A percentile compares a stretch with the other conserved stretches of the same genome.
These are phyloP conservation scores for bread wheat (Triticum aestivum) DNA, from an alignment of 176 grass and related monocot genomes.

Conservation along the genomic window IWGSC_CS_RefSeq_v2.1 NC_057814.1:426747337-426747836, in stretches of 20 bases:
- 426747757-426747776: conserved; percentile 90
- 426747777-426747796: conserved; percentile 83
- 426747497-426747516: conserved; percentile 79
- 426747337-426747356: conserved; percentile 66
- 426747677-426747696: conserved; percentile 41
- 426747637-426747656: conserved; percentile 78
- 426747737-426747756: conserved; percentile 86
- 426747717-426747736: conserved; percentile 71
- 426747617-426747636: conserved; percentile 61
- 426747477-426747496: conserved; percentile 79
- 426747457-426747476: conserved; percentile 86
- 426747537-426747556: conserved; percentile 93
- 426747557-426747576: conserved; percentile 64
- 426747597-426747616: conserved; percentile 62
- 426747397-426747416: conserved; percentile 84
- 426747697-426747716: conserved; percentile 40
- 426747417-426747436: conserved; percentile 87
- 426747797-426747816: conserved; percentile 88
- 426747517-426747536: conserved; percentile 75
- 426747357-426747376: conserved; percentile 69
- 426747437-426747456: conserved; percentile 80
- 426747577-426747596: conserved; percentile 45
- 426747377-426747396: conserved; percentile 57
- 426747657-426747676: conserved; percentile 56
- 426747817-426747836: conserved; percentile 79